Percentiles rank a stretch among this genome's conserved stretches.
phyloP scores from a whole-genome alignment of 352 stramenopile genomes.

The Phytophthora parvispora region DNA sequence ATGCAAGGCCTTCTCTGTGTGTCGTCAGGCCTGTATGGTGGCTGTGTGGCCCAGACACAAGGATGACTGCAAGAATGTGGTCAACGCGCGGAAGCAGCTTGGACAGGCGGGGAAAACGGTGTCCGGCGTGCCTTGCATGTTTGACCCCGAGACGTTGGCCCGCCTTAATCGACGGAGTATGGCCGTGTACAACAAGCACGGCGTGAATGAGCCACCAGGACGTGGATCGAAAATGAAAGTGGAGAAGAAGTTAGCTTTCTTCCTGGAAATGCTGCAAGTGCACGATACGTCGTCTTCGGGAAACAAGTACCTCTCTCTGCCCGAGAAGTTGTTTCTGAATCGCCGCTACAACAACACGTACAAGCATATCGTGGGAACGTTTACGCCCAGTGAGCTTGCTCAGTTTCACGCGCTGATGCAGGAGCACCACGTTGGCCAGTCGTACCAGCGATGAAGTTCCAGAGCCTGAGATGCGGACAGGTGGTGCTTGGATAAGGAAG shows the following conservation, averaged over 20 bases:
- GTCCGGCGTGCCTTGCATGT: constrained; percentile 2
- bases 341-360: constrained; percentile 46
- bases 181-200: constrained; percentile 27
- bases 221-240: constrained; percentile 25
- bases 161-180: constrained; percentile 13
- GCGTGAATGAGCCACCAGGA: constrained; percentile 19
- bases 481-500: too few relatives aligned
- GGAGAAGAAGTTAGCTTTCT: constrained; percentile 35
- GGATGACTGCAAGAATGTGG: constrained; percentile 31
- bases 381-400: constrained; percentile 25
- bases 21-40: constrained; percentile 29
- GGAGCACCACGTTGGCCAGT: constrained; percentile 21
- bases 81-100: constrained; percentile 19
- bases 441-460: background rate
- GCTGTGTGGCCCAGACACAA: constrained; percentile 38
- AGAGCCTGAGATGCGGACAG: too few relatives aligned
- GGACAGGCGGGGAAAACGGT: background rate
- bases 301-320: constrained; percentile 30
- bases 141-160: constrained; percentile 3
- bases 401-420: constrained; percentile 33
- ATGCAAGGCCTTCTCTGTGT: constrained; percentile 40
- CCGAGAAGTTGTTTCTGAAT: constrained; percentile 49
- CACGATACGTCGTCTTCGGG: constrained; percentile 25
- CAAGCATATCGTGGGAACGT: constrained; percentile 28
- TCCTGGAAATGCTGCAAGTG: constrained; percentile 33